Evolutionary conservation across 352 stramenopile species (phyloP).

Genomic region (Phytophthora multivora): DNA sequence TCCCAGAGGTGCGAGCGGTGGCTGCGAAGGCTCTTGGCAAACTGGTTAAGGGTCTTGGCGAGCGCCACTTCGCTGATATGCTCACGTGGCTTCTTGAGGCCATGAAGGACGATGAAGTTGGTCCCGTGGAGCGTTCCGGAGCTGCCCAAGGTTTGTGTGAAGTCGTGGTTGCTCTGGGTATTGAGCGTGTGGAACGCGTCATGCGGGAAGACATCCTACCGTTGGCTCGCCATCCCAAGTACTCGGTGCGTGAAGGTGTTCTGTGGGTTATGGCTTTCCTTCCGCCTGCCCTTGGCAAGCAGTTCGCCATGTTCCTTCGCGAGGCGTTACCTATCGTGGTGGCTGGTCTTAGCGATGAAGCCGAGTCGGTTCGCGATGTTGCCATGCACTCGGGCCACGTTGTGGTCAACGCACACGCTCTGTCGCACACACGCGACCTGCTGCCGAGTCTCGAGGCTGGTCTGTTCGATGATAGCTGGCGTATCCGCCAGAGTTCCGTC

Average conservation of each 20-base stretch:
- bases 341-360: slow-evolving; percentile 97
- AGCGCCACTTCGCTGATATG: slow-evolving; percentile 95
- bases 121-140: slow-evolving; percentile 97
- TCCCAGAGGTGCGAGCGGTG: slow-evolving; percentile 94
- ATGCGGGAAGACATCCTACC: slow-evolving; percentile 96
- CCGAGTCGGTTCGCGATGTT: slow-evolving; percentile 97
- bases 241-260: slow-evolving; percentile 96
- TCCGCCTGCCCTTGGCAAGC: slow-evolving; percentile 93
- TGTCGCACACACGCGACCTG: slow-evolving; percentile 97
- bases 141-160: slow-evolving; percentile 98
- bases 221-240: slow-evolving; percentile 93
- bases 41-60: slow-evolving; percentile 95
- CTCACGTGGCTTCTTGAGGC: slow-evolving; percentile 97
- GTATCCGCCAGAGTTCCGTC: slow-evolving; percentile 98
- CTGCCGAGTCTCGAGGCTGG: slow-evolving; percentile 96
- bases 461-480: slow-evolving; percentile 98
- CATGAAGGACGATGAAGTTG: slow-evolving; percentile 92
- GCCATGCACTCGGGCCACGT: slow-evolving; percentile 97
- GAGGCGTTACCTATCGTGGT: slow-evolving; percentile 97
- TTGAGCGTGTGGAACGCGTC: slow-evolving; percentile 74
- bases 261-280: slow-evolving; percentile 99
- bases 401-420: slow-evolving; percentile 96
- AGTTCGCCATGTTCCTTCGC: slow-evolving; percentile 94
- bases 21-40: slow-evolving; percentile 95
- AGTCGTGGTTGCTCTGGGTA: slow-evolving; percentile 88